Evolutionary conservation across 1,139 yeast species (phyloP), one percentile per base, ranked within the genome.

Genomic region (Casaregolazyma suthepensis): DNA sequence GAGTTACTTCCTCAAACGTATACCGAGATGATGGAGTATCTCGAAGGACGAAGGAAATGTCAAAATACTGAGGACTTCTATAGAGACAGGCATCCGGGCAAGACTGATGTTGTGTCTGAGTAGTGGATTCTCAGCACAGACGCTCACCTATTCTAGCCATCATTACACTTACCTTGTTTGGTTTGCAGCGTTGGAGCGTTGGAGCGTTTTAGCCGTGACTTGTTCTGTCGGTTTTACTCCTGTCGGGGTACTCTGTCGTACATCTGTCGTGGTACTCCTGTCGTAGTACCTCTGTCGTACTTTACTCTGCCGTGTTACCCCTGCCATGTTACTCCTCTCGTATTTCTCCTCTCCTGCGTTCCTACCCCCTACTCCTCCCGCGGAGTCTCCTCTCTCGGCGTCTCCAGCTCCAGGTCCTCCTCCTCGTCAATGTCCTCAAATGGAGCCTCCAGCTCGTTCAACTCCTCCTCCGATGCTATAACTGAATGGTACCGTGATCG

Each of bases 11-110:
- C 97, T 6, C 88, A 87, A 68, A 82, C 95, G 1, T 90, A 90
- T 67, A 79, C 84, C 22, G 97, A 90, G 69, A 90, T 90, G 96
- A 89, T 90, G 84, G 87, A 83, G 63, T 90, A 86, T 66, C 77
- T 90, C 29, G 91, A 86, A 64, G 97, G 95, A 38, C 81, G 96
- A 71, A 83, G 97, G 75, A 82, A 94, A 71, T 95, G 96, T 3
- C 77, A 76, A 51, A 94, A 85, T 54, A 88, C 96, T 22, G 91
- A 93, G 47, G 76, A 77, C 54, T 88, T 69, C 54, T 62, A 63
- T 48, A 58, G 58, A 26, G 67, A 66, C 47, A 54, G 66, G n/a
- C 58, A 60, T 10, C 53, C 60, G 12, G 61, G 60, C 12, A 46
- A 55, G 46, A 52, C 54, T 35, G 49, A 19, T 12, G 31, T 59